Evolutionary conservation across 768 basidiomycete genomes (phyloP).

Genomic region (Leccinum variicolor): DNA sequence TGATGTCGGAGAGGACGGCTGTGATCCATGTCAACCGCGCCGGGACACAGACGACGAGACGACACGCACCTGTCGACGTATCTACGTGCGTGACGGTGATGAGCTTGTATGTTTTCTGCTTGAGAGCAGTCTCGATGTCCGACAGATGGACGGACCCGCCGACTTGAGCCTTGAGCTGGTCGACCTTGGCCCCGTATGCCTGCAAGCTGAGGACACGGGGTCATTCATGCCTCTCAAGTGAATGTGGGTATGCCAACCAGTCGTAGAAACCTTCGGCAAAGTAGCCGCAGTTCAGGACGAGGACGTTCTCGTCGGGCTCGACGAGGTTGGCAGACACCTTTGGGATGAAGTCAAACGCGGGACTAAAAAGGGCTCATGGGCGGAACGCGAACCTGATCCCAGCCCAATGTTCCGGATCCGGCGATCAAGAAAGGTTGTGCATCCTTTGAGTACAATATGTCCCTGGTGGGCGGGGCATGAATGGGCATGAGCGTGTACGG

Average conservation of each 20-base stretch:
- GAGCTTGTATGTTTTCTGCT: constrained; percentile 79
- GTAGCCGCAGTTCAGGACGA: constrained; percentile 89
- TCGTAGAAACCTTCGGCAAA: constrained; percentile 91
- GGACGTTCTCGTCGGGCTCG: constrained; percentile 71
- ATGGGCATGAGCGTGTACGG: not conserved
- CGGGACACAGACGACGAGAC: not conserved
- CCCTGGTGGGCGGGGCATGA: constrained; percentile 33
- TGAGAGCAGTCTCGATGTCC: constrained; percentile 66
- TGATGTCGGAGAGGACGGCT: constrained; percentile 85
- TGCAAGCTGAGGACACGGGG: constrained; percentile 50
- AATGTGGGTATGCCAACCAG: constrained; percentile 48
- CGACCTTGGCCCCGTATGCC: constrained; percentile 86
- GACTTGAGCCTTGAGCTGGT: constrained; percentile 77
- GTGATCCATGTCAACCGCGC: constrained; percentile 5
- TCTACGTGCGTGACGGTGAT: constrained; percentile 96
- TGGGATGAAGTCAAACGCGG: constrained; percentile 3
- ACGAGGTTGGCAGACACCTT: constrained; percentile 89
- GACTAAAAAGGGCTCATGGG: not conserved
- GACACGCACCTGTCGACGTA: constrained; percentile 66
- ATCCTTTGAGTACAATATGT: constrained; percentile 72
- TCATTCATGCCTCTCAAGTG: not conserved
- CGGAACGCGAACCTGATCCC: constrained; percentile 71
- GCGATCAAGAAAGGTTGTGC: constrained; percentile 93
- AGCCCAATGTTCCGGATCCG: constrained; percentile 93
- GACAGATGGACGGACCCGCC: constrained; percentile 67